A percentile compares a stretch with the other conserved stretches of the same genome.
Conservation (phyloP, 345 rosid species). For the Eucalyptus melliodora region DNA sequence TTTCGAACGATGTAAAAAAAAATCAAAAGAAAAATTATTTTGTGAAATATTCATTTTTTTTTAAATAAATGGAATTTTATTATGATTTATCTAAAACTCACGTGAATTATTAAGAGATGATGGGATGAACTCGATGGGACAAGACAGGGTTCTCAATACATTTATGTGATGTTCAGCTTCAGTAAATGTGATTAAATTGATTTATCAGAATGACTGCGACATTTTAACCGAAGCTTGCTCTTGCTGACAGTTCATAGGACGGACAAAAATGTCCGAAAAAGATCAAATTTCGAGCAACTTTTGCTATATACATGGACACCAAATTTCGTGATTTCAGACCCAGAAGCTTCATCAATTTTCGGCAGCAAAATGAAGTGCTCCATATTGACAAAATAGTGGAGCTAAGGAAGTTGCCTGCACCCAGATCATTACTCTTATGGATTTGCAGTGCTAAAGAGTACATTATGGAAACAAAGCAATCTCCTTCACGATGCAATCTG, state of each 20-base stretch:
- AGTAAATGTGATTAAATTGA: background rate
- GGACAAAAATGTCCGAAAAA: background rate
- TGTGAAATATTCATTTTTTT: background rate
- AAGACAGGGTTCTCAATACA: background rate
- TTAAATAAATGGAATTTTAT: background rate
- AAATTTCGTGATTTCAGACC: background rate
- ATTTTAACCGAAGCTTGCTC: background rate
- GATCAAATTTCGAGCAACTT: background rate
- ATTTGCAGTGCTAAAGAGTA: background rate
- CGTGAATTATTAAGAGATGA: background rate
- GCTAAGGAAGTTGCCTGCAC: background rate
- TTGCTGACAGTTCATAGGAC: background rate
- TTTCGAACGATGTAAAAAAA: background rate
- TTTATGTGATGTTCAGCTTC: background rate
- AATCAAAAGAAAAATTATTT: background rate
- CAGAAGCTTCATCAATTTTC: background rate
- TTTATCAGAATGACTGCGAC: background rate
- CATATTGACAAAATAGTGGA: background rate
- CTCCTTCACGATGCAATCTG: background rate
- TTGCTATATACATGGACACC: background rate
- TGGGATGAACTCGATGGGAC: background rate
- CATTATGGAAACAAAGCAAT: background rate
- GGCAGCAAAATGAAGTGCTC: background rate
- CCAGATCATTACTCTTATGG: background rate
- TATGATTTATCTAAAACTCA: background rate